phyloP scores from a whole-genome alignment of 495 filamentous ascomycete species.

The Recurvomyces mirabilis region DNA sequence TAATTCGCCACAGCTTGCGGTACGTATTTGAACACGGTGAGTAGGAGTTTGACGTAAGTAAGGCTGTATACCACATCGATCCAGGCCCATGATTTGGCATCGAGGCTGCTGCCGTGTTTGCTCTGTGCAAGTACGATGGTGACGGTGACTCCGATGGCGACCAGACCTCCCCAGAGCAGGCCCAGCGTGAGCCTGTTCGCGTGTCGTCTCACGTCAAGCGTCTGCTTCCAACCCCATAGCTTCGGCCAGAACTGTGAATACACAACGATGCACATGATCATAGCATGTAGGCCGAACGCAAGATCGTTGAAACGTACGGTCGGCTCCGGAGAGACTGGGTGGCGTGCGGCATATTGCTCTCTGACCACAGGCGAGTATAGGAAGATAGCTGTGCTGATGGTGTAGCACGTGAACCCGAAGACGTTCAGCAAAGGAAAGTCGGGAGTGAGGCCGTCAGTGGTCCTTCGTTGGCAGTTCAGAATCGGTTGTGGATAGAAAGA shows the following conservation, averaged over 20 bases:
- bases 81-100: conserved; percentile 54
- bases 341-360: conserved; percentile 70
- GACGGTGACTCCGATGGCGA: conserved; percentile 43
- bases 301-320: conserved; percentile 88
- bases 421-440: conserved; percentile 79
- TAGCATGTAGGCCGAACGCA: conserved; percentile 70
- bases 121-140: conserved; percentile 43
- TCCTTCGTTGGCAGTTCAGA: conserved; percentile 59
- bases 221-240: conserved; percentile 63
- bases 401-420: conserved; percentile 71
- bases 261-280: conserved; percentile 52
- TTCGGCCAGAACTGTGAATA: conserved; percentile 61
- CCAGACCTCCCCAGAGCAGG: conserved; percentile 53
- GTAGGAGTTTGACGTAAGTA: conserved; percentile 76
- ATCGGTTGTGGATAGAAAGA: conserved; percentile 90
- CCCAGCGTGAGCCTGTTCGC: conserved; percentile 56
- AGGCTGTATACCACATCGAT: conserved; percentile 77
- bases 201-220: conserved; percentile 36
- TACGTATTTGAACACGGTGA: conserved; percentile 83
- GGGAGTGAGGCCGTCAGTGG: conserved; percentile 71
- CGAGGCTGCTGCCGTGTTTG: conserved; percentile 40
- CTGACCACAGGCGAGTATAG: conserved; percentile 69
- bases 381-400: conserved; percentile 58
- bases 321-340: conserved; percentile 57
- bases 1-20: conserved; percentile 80